A percentile compares a stretch with the other conserved stretches of the same genome.
Evolutionary conservation across 75 land plant genomes (phyloP).

Genomic region (Pinus taeda): DNA sequence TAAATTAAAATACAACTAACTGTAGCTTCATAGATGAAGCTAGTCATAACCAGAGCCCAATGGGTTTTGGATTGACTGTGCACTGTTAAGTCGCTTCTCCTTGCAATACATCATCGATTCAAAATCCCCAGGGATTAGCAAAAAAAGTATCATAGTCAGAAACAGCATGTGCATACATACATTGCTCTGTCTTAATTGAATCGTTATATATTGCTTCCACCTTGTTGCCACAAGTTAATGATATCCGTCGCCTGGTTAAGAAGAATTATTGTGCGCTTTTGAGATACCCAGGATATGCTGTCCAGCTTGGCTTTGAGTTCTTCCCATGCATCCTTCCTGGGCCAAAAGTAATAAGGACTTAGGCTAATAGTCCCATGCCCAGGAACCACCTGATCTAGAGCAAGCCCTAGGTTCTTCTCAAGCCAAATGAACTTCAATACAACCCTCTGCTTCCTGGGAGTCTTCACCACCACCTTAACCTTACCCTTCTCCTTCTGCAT

Average conservation of each 20-base stretch:
- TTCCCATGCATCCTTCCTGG: conserved; percentile 54
- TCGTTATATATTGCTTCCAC: too few species aligned
- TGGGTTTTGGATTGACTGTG: too few species aligned
- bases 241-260: conserved; percentile 53
- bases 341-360: conserved; percentile 50
- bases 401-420: conserved; percentile 49
- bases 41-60: too few species aligned
- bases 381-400: conserved; percentile 37
- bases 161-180: too few species aligned
- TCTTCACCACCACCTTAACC: not conserved
- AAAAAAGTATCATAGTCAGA: too few species aligned
- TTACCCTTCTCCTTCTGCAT: not conserved
- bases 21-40: too few species aligned
- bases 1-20: too few species aligned
- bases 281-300: conserved; percentile 46
- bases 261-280: conserved; percentile 38
- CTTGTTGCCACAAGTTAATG: conserved; percentile 51
- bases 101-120: too few species aligned
- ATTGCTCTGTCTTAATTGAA: too few species aligned
- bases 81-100: too few species aligned
- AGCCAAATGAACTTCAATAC: conserved; percentile 39
- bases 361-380: conserved; percentile 47
- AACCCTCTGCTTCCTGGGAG: conserved; percentile 27
- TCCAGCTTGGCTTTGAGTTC: conserved; percentile 37
- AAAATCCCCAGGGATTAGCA: too few species aligned